A percentile compares a stretch with the other conserved stretches of the same genome.
phyloP scores from a whole-genome alignment of 768 basidiomycete species.

The Pisolithus microcarpus region DNA sequence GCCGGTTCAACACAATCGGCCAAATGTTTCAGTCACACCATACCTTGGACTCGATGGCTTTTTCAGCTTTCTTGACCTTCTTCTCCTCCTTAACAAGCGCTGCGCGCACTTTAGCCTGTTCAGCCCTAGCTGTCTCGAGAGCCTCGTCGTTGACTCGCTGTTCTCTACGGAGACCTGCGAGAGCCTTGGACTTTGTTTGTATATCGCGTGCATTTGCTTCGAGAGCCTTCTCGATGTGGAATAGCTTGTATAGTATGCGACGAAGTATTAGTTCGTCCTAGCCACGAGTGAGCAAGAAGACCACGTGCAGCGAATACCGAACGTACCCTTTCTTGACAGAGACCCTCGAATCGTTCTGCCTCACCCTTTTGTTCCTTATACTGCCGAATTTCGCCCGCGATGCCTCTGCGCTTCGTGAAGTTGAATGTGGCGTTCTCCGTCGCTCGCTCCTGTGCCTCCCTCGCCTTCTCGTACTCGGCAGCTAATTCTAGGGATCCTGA shows the following conservation, averaged over 20 bases:
- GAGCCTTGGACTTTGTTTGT: slow-evolving; percentile 62
- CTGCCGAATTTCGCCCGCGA: slow-evolving; percentile 91
- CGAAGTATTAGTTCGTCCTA: slow-evolving; percentile 79
- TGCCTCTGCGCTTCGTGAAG: slow-evolving; percentile 88
- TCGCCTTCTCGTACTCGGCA: slow-evolving; percentile 82
- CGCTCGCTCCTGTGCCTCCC: slow-evolving; percentile 79
- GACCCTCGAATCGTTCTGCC: slow-evolving; percentile 76
- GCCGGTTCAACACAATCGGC: background rate
- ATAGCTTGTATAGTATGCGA: slow-evolving; percentile 82
- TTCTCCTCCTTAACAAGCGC: slow-evolving; percentile 79
- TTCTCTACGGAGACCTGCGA: slow-evolving; percentile 61
- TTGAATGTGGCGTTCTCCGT: slow-evolving; percentile 94
- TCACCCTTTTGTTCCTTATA: slow-evolving; percentile 97
- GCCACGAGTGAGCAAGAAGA: slow-evolving; percentile 1
- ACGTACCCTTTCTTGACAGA: slow-evolving; percentile 68
- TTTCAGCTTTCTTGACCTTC: slow-evolving; percentile 85
- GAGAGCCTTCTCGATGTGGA: slow-evolving; percentile 81
- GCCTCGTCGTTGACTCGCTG: slow-evolving; percentile 65
- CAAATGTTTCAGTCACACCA: slow-evolving; percentile 5
- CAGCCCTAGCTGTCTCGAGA: slow-evolving; percentile 65
- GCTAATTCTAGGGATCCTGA: slow-evolving; percentile 89
- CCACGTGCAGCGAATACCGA: background rate
- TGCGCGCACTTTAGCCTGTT: slow-evolving; percentile 72
- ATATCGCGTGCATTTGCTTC: slow-evolving; percentile 66
- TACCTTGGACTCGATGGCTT: slow-evolving; percentile 77